These are phyloP conservation scores for Fusarium equiseti DNA, from an alignment of 2,329 filamentous ascomycete genomes.

Conservation along the genomic window DNA sequence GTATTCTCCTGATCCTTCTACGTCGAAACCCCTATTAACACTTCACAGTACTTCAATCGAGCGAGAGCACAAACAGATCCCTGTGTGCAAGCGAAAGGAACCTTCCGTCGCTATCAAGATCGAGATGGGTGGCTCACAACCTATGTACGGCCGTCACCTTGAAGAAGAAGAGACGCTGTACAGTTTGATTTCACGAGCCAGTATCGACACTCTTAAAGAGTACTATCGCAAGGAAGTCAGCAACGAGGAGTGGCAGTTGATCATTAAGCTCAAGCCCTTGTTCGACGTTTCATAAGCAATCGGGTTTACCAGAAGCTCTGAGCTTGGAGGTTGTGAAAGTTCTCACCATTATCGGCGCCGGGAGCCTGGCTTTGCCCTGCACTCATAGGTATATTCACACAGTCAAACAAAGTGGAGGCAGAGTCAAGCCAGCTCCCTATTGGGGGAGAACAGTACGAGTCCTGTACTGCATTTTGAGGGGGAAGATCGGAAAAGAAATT, in stretches of 20 bases:
- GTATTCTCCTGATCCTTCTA: slow-evolving; percentile 53
- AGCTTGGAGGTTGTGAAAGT: background rate
- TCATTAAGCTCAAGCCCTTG: slow-evolving; percentile 93
- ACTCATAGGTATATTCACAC: slow-evolving; percentile 7
- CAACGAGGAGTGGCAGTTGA: slow-evolving; percentile 93
- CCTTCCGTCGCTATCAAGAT: slow-evolving; percentile 99
- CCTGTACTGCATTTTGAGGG: slow-evolving; percentile 10
- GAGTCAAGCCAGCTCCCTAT: slow-evolving; percentile 13
- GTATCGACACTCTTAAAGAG: slow-evolving; percentile 96
- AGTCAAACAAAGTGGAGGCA: background rate
- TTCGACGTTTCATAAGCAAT: slow-evolving; percentile 82
- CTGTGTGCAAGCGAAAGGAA: slow-evolving; percentile 92
- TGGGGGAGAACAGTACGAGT: slow-evolving; percentile 7
- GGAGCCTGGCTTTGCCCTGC: slow-evolving; percentile 7
- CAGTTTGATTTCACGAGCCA: slow-evolving; percentile 85
- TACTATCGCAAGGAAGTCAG: slow-evolving; percentile 89
- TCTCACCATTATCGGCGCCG: slow-evolving; percentile 13
- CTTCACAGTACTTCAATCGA: slow-evolving; percentile 86
- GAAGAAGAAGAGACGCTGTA: slow-evolving; percentile 92
- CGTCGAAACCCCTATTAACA: slow-evolving; percentile 50
- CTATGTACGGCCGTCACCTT: slow-evolving; percentile 92
- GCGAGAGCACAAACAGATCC: slow-evolving; percentile 95
- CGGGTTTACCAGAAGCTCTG: background rate
- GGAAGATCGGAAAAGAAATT: slow-evolving; percentile 25
- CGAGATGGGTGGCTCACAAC: slow-evolving; percentile 91